Evolutionary conservation across 2,329 filamentous ascomycete genomes (phyloP).

Genomic region (Alternaria sp.): DNA sequence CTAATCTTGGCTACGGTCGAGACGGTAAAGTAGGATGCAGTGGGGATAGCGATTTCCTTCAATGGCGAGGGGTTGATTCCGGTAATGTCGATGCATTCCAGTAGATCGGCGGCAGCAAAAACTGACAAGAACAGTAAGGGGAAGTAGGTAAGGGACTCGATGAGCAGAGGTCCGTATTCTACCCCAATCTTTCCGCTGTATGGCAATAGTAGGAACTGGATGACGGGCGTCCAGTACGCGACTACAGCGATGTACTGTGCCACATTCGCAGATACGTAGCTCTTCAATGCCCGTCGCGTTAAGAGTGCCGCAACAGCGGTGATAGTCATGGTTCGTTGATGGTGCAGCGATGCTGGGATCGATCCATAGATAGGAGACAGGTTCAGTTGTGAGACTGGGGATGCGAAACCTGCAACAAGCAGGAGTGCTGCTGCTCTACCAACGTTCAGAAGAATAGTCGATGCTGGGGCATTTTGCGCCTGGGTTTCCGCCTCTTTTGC

Average conservation of each 20-base stretch:
- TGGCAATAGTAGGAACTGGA: slow-evolving; percentile 74
- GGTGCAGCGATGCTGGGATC: slow-evolving; percentile 76
- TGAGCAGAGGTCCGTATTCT: slow-evolving; percentile 74
- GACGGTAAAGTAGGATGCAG: slow-evolving; percentile 71
- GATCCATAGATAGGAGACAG: slow-evolving; percentile 89
- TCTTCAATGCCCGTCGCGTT: slow-evolving; percentile 64
- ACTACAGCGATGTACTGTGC: slow-evolving; percentile 70
- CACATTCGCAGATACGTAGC: slow-evolving; percentile 57
- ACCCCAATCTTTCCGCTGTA: slow-evolving; percentile 72
- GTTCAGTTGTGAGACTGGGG: slow-evolving; percentile 74
- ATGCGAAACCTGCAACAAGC: slow-evolving; percentile 66
- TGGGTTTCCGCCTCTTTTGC: slow-evolving; percentile 33
- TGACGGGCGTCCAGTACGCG: slow-evolving; percentile 74
- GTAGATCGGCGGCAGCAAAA: slow-evolving; percentile 54
- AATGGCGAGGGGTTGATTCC: slow-evolving; percentile 63
- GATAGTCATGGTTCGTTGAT: slow-evolving; percentile 69
- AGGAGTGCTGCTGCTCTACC: slow-evolving; percentile 53
- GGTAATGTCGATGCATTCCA: slow-evolving; percentile 67
- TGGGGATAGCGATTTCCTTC: slow-evolving; percentile 68
- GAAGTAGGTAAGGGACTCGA: slow-evolving; percentile 75
- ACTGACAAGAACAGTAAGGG: slow-evolving; percentile 51
- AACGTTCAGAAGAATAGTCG: slow-evolving; percentile 39
- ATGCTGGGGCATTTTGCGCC: slow-evolving; percentile 28
- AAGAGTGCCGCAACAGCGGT: slow-evolving; percentile 76
- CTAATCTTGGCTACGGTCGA: slow-evolving; percentile 55